A percentile compares a stretch with the other conserved stretches of the same genome.
Conservation (phyloP, 1,139 yeast genomes). For the Candida neerlandica region DNA sequence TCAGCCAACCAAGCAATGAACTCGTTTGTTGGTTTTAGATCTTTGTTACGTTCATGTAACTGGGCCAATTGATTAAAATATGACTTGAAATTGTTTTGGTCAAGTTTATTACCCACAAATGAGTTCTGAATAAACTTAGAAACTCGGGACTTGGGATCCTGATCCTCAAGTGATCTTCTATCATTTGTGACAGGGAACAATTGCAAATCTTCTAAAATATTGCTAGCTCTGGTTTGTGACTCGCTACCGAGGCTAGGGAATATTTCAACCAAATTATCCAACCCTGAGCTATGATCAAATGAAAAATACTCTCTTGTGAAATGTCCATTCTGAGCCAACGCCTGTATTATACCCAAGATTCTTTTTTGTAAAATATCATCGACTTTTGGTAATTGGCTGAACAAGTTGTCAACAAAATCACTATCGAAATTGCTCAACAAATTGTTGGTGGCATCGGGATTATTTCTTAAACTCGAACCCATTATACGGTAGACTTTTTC, state of each 20-base stretch:
- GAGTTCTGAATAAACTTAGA: slow-evolving; percentile 36
- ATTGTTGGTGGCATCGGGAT: slow-evolving; percentile 58
- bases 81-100: slow-evolving; percentile 38
- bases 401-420: slow-evolving; percentile 19
- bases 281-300: slow-evolving; percentile 21
- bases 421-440: slow-evolving; percentile 21
- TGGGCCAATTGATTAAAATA: slow-evolving; percentile 48
- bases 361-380: slow-evolving; percentile 46
- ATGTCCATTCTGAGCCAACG: slow-evolving; percentile 34
- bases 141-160: slow-evolving; percentile 25
- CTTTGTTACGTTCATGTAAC: slow-evolving; percentile 28
- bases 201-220: slow-evolving; percentile 44
- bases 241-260: slow-evolving; percentile 32
- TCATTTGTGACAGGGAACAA: slow-evolving; percentile 24
- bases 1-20: slow-evolving; percentile 66
- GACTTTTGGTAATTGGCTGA: slow-evolving; percentile 20
- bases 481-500: slow-evolving; percentile 56
- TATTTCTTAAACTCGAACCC: slow-evolving; percentile 67
- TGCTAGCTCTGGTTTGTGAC: slow-evolving; percentile 37
- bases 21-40: slow-evolving; percentile 29
- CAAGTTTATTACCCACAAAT: slow-evolving; percentile 23
- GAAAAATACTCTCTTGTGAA: slow-evolving; percentile 33
- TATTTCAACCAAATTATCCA: slow-evolving; percentile 27
- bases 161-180: slow-evolving; percentile 25
- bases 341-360: slow-evolving; percentile 50